These are phyloP conservation scores for peach (Prunus persica) DNA, from an alignment of 306 rosid species.

Conservation along the genomic window DNA sequence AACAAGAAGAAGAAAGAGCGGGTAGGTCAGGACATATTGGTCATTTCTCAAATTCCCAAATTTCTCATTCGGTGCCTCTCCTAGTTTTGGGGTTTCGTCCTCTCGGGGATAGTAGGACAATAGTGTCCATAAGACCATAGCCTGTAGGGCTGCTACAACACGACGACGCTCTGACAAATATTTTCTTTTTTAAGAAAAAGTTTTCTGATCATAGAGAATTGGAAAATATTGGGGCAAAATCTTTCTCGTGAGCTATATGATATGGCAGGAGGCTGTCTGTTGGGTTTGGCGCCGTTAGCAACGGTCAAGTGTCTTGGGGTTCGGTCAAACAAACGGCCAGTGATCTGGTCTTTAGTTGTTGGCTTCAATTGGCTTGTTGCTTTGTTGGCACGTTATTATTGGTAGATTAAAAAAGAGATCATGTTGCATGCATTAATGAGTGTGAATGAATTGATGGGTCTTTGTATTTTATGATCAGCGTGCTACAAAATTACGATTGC, in stretches of 20 bases:
- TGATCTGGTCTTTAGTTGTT: neutral
- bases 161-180: conserved; percentile 24
- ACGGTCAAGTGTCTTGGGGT: conserved; percentile 20
- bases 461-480: neutral
- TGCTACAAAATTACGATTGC: neutral
- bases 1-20: neutral
- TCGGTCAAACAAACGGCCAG: neutral
- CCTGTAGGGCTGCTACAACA: neutral
- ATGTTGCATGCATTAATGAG: neutral
- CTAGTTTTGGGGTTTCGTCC: neutral
- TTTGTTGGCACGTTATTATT: neutral
- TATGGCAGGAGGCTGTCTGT: conserved; percentile 2
- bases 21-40: conserved; percentile 2
- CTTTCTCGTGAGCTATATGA: conserved; percentile 7
- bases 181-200: neutral
- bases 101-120: neutral
- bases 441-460: neutral
- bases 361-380: neutral
- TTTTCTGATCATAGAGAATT: neutral
- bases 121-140: neutral
- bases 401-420: neutral
- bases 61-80: conserved; percentile 2
- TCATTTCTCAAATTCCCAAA: neutral
- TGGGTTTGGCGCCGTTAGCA: conserved; percentile 31
- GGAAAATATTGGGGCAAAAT: conserved; percentile 9